Base-by-base conservation (phyloP, 345 rosid species). In the Psidium friedrichsthalianum region DNA sequence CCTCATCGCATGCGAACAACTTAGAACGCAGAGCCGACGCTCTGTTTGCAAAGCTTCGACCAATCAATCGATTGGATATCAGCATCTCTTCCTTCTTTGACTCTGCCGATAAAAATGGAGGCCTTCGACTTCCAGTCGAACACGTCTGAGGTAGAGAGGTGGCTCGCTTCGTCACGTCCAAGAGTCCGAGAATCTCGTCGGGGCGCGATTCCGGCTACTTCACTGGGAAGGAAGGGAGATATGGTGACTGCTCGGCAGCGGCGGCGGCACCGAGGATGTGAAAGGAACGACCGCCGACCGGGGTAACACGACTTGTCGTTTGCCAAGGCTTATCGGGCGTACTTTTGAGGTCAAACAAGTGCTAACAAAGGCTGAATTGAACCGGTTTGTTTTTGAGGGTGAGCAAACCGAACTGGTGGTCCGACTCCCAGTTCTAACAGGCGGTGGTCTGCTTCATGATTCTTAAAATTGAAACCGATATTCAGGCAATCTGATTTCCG, bases 31-130 rank as follows among this genome's bases (percentile, higher is more conserved):
- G 78, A 57, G 89, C 74, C 83, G 93, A 89, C 85, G 89, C 55
- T 64, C 90, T 74, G 76, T 84, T 87, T 59, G 86, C 84, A 40
- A 74, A 54, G 83, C 83, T 56, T 24, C 88, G 91, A 81, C 56
- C 90, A 69, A 94, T 29, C 54, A 86, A 3, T 83, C 93, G 91
- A 84, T 89, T 92, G 83, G 90, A 82, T 80, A 89, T 92, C 91
- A 90, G 88, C 94, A 93, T 94, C 85, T 88, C 82, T 56, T 82
- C 83, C 86, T 47, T 59, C 64, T n/a, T 29, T 56, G 40, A 42
- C 18, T 10, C 11, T 18, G 69, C 76, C 32, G 29, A 24, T 14
- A 5, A 51, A 24, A 29, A 49, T 64, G 44, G 22, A 61, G 22
- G 44, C 44, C 32, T 32, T 8, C 76, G 76, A 64, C 22, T 32